Percentiles rank a stretch among this genome's conserved stretches.
phyloP scores from a whole-genome alignment of 1,139 yeast genomes.

The Sugiyamaella neomexicana region DNA sequence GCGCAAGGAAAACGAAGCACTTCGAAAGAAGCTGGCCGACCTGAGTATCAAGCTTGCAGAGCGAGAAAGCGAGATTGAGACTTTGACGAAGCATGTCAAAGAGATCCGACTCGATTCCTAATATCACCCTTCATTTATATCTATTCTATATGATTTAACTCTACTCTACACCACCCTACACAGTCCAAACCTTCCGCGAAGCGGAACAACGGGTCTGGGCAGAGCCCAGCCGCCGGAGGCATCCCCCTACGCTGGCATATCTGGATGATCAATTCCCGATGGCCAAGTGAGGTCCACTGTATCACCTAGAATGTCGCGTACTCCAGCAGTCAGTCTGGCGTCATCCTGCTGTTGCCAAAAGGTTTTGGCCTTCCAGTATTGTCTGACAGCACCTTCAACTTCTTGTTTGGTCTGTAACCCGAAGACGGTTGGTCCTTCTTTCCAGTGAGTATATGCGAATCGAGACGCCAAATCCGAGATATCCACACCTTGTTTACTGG shows the following conservation, averaged over 20 bases:
- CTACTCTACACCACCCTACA: not conserved
- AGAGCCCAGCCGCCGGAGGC: not conserved
- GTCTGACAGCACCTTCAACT: conserved; percentile 59
- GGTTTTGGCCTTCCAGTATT: conserved; percentile 52
- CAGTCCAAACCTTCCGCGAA: not conserved
- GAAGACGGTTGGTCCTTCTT: conserved; percentile 59
- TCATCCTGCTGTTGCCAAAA: conserved; percentile 45
- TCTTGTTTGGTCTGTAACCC: conserved; percentile 70
- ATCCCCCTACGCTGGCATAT: not conserved
- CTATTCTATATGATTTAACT: not conserved
- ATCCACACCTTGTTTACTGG: conserved; percentile 50
- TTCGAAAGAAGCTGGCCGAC: conserved; percentile 39
- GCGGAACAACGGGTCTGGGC: no score
- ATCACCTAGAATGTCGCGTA: conserved; percentile 48
- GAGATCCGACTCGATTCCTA: not conserved
- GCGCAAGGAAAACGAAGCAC: conserved; percentile 38
- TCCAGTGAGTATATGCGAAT: conserved; percentile 67
- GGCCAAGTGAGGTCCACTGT: conserved; percentile 70
- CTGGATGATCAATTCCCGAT: conserved; percentile 56
- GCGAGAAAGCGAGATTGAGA: conserved; percentile 37
- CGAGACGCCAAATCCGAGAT: conserved; percentile 81
- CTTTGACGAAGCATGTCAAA: conserved; percentile 20
- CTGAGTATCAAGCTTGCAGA: conserved; percentile 37
- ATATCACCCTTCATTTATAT: not conserved
- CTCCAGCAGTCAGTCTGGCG: conserved; percentile 44